Evolutionary conservation across 75 land plant genomes (phyloP).

Genomic region (Isoetes taiwanensis): DNA sequence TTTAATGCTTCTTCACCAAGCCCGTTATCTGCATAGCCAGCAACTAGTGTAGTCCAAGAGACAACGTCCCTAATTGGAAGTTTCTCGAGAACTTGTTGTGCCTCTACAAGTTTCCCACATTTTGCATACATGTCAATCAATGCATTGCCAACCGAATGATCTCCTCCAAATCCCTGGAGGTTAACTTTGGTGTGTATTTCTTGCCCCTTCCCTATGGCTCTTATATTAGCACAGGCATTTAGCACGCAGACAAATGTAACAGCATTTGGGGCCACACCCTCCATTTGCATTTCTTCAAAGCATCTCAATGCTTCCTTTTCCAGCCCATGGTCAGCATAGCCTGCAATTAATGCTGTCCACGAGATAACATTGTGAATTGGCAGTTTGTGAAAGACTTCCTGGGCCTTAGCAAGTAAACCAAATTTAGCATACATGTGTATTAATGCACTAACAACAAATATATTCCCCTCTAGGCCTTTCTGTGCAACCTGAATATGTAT

Average conservation of each 20-base stretch:
- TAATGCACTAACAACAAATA: conserved; percentile 6
- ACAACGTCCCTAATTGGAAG: conserved; percentile 15
- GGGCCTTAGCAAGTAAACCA: conserved; percentile 15
- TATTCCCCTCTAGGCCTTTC: not conserved
- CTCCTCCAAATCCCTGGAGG: conserved; percentile 22
- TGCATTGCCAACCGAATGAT: conserved; percentile 16
- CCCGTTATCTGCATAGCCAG: conserved; percentile 17
- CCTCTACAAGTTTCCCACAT: conserved; percentile 17
- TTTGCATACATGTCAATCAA: conserved; percentile 34
- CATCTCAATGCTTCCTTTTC: conserved; percentile 10
- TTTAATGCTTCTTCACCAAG: conserved; percentile 16
- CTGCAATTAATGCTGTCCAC: conserved; percentile 17
- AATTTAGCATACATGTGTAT: conserved; percentile 13
- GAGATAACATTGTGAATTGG: conserved; percentile 13
- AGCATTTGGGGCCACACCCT: conserved; percentile 6
- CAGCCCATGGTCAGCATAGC: conserved; percentile 11
- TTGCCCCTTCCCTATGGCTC: conserved; percentile 1
- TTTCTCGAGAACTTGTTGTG: conserved; percentile 10
- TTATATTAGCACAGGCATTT: conserved; percentile 5
- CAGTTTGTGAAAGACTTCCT: conserved; percentile 9
- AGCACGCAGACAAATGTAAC: conserved; percentile 15
- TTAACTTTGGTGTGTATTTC: not conserved
- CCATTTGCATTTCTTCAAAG: conserved; percentile 6
- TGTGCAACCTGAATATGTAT: conserved; percentile 1
- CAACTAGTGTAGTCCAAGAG: conserved; percentile 23